Evolutionary conservation across 192 early-diverging fungal species (phyloP).

Genomic region (Globomyces pollinis-pini): DNA sequence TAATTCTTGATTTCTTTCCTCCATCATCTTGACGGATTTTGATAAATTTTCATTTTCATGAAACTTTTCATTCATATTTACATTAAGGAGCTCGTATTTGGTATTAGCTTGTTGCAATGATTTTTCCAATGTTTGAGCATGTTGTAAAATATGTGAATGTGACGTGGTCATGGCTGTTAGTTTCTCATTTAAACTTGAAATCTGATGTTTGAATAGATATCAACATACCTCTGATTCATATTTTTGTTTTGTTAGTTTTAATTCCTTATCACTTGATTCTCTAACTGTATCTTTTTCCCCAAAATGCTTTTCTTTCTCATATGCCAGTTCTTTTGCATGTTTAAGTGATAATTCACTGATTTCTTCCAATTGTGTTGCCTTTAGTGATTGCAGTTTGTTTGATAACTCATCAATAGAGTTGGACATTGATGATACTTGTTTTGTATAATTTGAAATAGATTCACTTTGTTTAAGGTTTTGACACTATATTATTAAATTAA

Average conservation of each 20-base stretch:
- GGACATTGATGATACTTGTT: conserved; percentile 12
- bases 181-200: conserved; percentile 22
- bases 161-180: conserved; percentile 18
- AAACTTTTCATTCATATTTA: conserved; percentile 3
- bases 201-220: conserved; percentile 7
- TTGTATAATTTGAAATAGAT: conserved; percentile 14
- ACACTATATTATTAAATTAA: conserved; percentile 6
- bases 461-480: conserved; percentile 13
- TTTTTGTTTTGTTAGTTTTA: conserved; percentile 4
- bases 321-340: conserved; percentile 24
- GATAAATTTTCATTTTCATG: conserved; percentile 17
- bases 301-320: conserved; percentile 21
- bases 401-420: background rate
- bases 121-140: conserved; percentile 21
- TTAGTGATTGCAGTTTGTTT: conserved; percentile 24
- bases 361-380: conserved; percentile 24
- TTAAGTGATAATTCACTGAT: conserved; percentile 17
- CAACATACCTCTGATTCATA: conserved; percentile 28
- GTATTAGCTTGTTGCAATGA: background rate
- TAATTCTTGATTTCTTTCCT: conserved; percentile 14
- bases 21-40: conserved; percentile 3
- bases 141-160: conserved; percentile 24
- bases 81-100: conserved; percentile 12
- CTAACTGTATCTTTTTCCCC: conserved; percentile 18
- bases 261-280: conserved; percentile 15